Evolutionary conservation across 768 basidiomycete species (phyloP), one percentile per base, ranked within the genome.

Genomic region (Pulveroboletus sp.): DNA sequence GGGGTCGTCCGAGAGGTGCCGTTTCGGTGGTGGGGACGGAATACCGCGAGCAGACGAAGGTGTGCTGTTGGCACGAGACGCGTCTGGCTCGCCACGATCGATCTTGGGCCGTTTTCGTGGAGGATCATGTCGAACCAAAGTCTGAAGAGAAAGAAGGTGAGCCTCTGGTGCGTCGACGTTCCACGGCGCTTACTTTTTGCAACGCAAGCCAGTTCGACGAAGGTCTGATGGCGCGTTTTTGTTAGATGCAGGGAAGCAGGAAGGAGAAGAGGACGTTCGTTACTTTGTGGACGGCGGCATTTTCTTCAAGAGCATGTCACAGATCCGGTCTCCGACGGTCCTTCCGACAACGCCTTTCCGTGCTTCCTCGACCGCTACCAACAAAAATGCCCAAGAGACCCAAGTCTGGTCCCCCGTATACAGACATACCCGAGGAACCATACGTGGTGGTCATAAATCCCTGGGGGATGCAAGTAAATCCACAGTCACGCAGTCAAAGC

Each of bases 191-290:
- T 44, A 82, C 83, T 66, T 80, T 78, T 56, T 77, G 72, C 39
- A 84, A 60, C 1, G 76, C 72, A 14, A 79, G 58, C 83, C 83
- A 84, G 60, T 84, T 62, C 18, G 79, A 76, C 10, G 81, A 82
- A 1, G 81, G 70, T 9, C 48, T 51, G 27, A 6, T 26, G 33
- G 12, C 10, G 18, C 1, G 30, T 43, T 39, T 45, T 31, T 31
- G 53, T 65, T 30, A 46, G 47, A 45, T 27, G 42, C 36, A 33
- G 35, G 5, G 8, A 41, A n/a, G 31, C 15, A 24, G 10, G 14
- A 49, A 39, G 10, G 21, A 49, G 26, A 37, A 42, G 40, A 21
- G 18, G 39, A 49, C 14, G 21, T 18, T 59, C 43, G 39, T 52
- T 60, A 54, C 58, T 46, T 49, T 51, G 49, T 45, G 21, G 43